A percentile compares a stretch with the other conserved stretches of the same genome.
phyloP scores from a whole-genome alignment of 129 eudicot species.

The Flaveria linearis region DNA sequence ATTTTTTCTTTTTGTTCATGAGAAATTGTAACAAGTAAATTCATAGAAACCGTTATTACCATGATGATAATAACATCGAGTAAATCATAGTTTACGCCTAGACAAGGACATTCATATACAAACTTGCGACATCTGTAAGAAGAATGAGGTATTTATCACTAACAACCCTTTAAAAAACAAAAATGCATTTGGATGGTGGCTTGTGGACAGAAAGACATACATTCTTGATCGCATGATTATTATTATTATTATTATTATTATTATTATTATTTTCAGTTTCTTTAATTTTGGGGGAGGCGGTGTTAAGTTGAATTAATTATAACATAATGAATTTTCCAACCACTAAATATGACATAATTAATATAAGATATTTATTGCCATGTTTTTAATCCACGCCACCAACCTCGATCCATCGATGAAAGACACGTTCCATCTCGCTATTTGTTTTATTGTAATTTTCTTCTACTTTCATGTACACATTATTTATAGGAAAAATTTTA shows the following conservation, averaged over 20 bases:
- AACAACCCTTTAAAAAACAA: neutral
- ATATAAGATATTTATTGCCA: constrained; percentile 21
- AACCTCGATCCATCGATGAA: constrained; percentile 24
- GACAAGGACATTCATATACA: too few relatives aligned
- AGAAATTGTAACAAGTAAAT: too few relatives aligned
- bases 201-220: constrained; percentile 30
- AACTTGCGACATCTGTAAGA: too few relatives aligned
- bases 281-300: neutral
- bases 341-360: constrained; percentile 29
- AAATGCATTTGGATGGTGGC: constrained; percentile 28
- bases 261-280: neutral
- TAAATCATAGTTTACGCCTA: too few relatives aligned
- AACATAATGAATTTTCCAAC: constrained; percentile 30
- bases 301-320: neutral
- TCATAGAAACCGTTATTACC: too few relatives aligned
- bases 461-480: neutral
- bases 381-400: constrained; percentile 33
- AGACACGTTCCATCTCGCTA: constrained; percentile 27
- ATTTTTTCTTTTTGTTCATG: neutral
- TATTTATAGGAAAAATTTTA: too few relatives aligned
- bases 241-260: neutral
- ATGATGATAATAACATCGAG: too few relatives aligned
- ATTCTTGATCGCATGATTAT: constrained; percentile 27
- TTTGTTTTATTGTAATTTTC: neutral
- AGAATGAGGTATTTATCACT: too few relatives aligned